Conservation (phyloP, 1,284 basidiomycete species). For the Lignosus rhinocerotis region DNA sequence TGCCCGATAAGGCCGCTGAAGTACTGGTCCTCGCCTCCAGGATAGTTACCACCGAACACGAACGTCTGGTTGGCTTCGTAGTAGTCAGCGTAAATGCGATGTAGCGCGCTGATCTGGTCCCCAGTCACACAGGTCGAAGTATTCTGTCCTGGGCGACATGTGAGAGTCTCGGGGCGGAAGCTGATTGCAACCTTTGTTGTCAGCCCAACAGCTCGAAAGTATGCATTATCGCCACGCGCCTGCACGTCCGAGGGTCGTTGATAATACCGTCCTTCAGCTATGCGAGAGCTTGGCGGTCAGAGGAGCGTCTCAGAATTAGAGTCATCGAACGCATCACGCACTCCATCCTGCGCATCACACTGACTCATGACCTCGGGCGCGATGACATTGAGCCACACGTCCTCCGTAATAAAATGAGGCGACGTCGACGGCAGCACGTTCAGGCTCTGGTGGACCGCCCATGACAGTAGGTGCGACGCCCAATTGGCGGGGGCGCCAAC, state of each 20-base stretch:
- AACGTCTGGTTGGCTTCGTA: constrained; percentile 31
- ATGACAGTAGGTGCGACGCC: constrained; percentile 29
- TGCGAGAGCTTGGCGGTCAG: background rate
- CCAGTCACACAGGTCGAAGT: constrained; percentile 33
- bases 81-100: constrained; percentile 33
- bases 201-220: background rate
- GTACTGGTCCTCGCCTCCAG: constrained; percentile 33
- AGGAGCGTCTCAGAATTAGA: background rate
- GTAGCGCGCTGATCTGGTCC: constrained; percentile 35
- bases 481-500: constrained; percentile 31
- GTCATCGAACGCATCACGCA: constrained; percentile 11
- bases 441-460: constrained; percentile 27
- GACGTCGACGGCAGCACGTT: constrained; percentile 24
- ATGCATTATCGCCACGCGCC: constrained; percentile 10
- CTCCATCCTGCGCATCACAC: constrained; percentile 35
- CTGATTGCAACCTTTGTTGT: background rate
- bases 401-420: constrained; percentile 24
- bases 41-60: constrained; percentile 28
- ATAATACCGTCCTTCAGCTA: constrained; percentile 35
- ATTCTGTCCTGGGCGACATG: constrained; percentile 30
- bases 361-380: constrained; percentile 31
- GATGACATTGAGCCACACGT: constrained; percentile 27
- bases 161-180: constrained; percentile 33
- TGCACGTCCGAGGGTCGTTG: constrained; percentile 35
- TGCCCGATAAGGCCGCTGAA: constrained; percentile 30